Conservation (phyloP, 805 yeast genomes). For the Candida piceae region DNA sequence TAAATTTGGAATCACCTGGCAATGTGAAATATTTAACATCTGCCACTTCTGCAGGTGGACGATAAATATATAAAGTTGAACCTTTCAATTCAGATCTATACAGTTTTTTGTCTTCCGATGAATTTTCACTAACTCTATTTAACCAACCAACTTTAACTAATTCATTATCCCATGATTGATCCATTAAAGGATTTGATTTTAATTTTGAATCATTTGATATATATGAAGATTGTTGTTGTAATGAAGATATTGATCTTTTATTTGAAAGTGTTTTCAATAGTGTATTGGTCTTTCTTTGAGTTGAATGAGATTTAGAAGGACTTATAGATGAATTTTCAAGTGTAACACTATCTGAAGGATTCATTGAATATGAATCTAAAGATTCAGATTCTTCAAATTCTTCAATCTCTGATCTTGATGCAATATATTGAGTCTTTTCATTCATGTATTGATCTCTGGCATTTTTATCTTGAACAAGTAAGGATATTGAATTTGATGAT, state of each 20-base stretch:
- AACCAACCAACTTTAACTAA: slow-evolving; percentile 56
- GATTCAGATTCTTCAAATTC: slow-evolving; percentile 5
- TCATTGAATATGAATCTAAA: background rate
- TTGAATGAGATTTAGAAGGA: background rate
- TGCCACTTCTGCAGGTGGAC: slow-evolving; percentile 45
- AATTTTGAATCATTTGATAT: background rate
- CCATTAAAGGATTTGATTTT: slow-evolving; percentile 18
- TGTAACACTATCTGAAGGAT: no score
- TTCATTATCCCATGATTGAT: slow-evolving; percentile 29
- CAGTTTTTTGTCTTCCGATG: slow-evolving; percentile 38
- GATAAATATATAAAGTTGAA: slow-evolving; percentile 56
- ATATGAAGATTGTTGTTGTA: slow-evolving; percentile 5
- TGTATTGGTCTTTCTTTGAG: slow-evolving; percentile 6
- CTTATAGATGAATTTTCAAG: no score
- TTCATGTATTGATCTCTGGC: background rate
- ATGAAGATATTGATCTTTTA: slow-evolving; percentile 14
- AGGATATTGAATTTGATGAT: slow-evolving; percentile 4
- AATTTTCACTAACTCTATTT: slow-evolving; percentile 37
- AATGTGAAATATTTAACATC: slow-evolving; percentile 31
- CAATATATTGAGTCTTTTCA: slow-evolving; percentile 1
- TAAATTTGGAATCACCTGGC: background rate
- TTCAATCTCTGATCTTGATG: slow-evolving; percentile 6
- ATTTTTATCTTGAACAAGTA: slow-evolving; percentile 2
- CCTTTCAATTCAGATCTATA: slow-evolving; percentile 69
- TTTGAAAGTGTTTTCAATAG: slow-evolving; percentile 16